Percentiles rank a stretch among this genome's conserved stretches.
phyloP scores from a whole-genome alignment of 2,329 filamentous ascomycete genomes.

The Calonectria ilicicola region DNA sequence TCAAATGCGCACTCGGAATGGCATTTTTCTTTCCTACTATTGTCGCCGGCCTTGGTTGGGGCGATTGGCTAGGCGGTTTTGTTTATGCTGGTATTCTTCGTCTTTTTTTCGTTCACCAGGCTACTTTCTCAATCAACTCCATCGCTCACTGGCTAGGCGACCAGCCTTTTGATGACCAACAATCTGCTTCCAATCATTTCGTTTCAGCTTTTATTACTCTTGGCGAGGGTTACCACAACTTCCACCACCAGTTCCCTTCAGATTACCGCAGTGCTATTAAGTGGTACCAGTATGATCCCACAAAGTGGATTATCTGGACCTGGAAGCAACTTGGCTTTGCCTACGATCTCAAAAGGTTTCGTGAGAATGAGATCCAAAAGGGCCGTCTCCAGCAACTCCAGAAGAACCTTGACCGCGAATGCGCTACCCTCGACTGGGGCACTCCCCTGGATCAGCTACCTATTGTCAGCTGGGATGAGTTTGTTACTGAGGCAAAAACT shows the following conservation, averaged over 20 bases:
- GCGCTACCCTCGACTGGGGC: slow-evolving; percentile 85
- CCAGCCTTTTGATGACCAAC: slow-evolving; percentile 92
- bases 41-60: slow-evolving; percentile 82
- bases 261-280: slow-evolving; percentile 93
- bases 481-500: slow-evolving; percentile 79
- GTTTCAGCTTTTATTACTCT: slow-evolving; percentile 88
- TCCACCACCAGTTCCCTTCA: slow-evolving; percentile 94
- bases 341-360: slow-evolving; percentile 91
- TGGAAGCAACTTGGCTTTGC: slow-evolving; percentile 89
- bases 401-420: slow-evolving; percentile 94
- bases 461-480: slow-evolving; percentile 88
- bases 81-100: slow-evolving; percentile 88
- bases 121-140: slow-evolving; percentile 93
- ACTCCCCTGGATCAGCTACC: slow-evolving; percentile 86
- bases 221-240: slow-evolving; percentile 93
- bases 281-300: slow-evolving; percentile 93
- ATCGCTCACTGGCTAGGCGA: slow-evolving; percentile 92
- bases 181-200: slow-evolving; percentile 89
- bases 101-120: slow-evolving; percentile 91
- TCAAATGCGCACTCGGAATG: slow-evolving; percentile 83
- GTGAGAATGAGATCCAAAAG: slow-evolving; percentile 92
- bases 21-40: slow-evolving; percentile 80
- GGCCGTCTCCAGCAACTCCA: slow-evolving; percentile 88
- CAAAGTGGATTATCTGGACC: slow-evolving; percentile 88
- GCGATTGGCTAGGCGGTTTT: slow-evolving; percentile 84